Conservation (phyloP, 169 alveolate species). For the Cytauxzoon felis region DNA sequence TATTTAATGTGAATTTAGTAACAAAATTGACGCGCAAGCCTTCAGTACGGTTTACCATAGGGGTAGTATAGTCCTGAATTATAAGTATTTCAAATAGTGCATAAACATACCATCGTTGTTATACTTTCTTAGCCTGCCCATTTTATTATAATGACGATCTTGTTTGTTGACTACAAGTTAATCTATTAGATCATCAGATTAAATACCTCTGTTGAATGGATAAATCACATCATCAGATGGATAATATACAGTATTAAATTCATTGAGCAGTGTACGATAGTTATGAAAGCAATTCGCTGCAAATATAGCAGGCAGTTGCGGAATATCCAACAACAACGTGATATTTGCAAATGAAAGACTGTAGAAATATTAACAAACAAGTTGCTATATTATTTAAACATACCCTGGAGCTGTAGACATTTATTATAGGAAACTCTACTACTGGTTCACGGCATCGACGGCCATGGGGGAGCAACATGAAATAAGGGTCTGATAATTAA, state of each 20-base stretch:
- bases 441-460: too few species aligned
- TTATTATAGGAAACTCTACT: too few species aligned
- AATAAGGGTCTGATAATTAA: background rate
- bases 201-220: conserved; percentile 72
- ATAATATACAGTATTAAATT: conserved; percentile 12
- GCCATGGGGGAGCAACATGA: background rate
- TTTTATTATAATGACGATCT: conserved; percentile 57
- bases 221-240: conserved; percentile 64
- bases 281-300: conserved; percentile 71
- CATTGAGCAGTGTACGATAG: conserved; percentile 46
- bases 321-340: conserved; percentile 72
- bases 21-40: too few species aligned
- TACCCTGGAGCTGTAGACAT: conserved; percentile 68
- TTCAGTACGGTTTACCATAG: conserved; percentile 48
- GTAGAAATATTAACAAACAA: background rate
- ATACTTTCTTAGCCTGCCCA: conserved; percentile 76
- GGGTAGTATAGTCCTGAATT: conserved; percentile 38
- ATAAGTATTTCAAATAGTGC: background rate
- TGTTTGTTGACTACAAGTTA: conserved; percentile 62
- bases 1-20: too few species aligned
- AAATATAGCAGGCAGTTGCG: conserved; percentile 79
- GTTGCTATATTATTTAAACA: too few species aligned
- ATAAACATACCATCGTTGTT: conserved; percentile 38
- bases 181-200: background rate
- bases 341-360: conserved; percentile 75